Evolutionary conservation across 768 basidiomycete species (phyloP).

Genomic region (Boletellus sp.): DNA sequence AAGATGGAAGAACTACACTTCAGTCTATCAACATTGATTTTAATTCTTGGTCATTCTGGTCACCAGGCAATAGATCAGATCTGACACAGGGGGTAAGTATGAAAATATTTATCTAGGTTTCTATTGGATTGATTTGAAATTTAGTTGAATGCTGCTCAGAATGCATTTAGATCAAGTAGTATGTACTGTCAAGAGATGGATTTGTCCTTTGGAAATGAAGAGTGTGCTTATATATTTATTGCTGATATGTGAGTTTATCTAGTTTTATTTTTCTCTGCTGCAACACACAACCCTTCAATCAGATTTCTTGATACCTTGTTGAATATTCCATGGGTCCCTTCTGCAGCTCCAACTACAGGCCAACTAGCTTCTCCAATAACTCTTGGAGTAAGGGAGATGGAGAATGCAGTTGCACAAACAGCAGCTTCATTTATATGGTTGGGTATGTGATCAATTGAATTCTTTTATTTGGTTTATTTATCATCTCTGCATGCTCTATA

Average conservation of each 20-base stretch:
- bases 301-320: slow-evolving; percentile 4
- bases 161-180: not conserved
- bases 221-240: not conserved
- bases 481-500: not conserved
- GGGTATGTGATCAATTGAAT: not conserved
- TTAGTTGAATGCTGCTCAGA: not conserved
- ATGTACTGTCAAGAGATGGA: not conserved
- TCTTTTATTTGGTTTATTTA: not conserved
- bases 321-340: not conserved
- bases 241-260: slow-evolving; percentile 1
- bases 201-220: not conserved
- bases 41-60: slow-evolving; percentile 5
- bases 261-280: not conserved
- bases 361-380: not conserved
- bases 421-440: slow-evolving; percentile 7
- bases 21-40: too few species aligned
- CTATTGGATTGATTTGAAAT: not conserved
- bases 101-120: not conserved
- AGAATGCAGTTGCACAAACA: slow-evolving; percentile 1
- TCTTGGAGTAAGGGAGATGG: not conserved
- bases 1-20: not conserved
- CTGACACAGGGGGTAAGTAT: not conserved
- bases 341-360: not conserved
- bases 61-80: not conserved
- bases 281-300: not conserved